Percentiles rank a stretch among this genome's conserved stretches.
These are phyloP conservation scores for Pseudonectria buxi DNA, from an alignment of 2,329 filamentous ascomycete species.

Conservation along the genomic window DNA sequence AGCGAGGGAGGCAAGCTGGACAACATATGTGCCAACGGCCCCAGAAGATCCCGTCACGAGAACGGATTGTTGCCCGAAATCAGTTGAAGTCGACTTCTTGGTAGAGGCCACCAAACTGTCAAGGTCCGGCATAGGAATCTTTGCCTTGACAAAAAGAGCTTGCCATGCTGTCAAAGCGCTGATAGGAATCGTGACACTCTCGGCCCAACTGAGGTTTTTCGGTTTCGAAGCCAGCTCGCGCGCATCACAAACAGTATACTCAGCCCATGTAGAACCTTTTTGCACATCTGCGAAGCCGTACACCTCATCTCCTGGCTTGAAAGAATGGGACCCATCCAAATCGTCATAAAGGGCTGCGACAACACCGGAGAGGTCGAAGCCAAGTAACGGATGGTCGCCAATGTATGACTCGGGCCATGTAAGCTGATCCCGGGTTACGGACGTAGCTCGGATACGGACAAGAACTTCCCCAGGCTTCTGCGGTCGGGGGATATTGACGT, in stretches of 20 bases:
- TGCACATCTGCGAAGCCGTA: slow-evolving; percentile 20
- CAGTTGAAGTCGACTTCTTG: slow-evolving; percentile 1
- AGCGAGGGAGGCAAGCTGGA: slow-evolving; percentile 27
- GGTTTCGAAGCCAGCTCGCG: slow-evolving; percentile 26
- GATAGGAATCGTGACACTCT: slow-evolving; percentile 28
- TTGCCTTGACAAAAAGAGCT: slow-evolving; percentile 22
- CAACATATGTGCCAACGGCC: slow-evolving; percentile 28
- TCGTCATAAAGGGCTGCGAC: slow-evolving; percentile 4
- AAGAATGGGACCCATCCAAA: slow-evolving; percentile 8
- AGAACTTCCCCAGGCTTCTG: slow-evolving; percentile 7
- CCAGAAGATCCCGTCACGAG: slow-evolving; percentile 30
- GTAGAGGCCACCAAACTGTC: not conserved
- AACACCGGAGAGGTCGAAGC: slow-evolving; percentile 10
- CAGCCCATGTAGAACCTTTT: slow-evolving; percentile 15
- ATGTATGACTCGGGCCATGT: slow-evolving; percentile 11
- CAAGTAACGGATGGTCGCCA: slow-evolving; percentile 5
- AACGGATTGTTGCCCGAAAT: slow-evolving; percentile 12
- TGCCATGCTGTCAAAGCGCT: slow-evolving; percentile 32
- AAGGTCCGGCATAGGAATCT: slow-evolving; percentile 7
- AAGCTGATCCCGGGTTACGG: slow-evolving; percentile 13
- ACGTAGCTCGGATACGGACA: slow-evolving; percentile 9
- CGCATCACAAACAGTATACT: slow-evolving; percentile 15
- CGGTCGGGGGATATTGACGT: slow-evolving; percentile 3
- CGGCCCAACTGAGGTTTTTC: slow-evolving; percentile 17
- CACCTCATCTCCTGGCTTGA: slow-evolving; percentile 23